Evolutionary conservation across 306 rosid species (phyloP), one percentile per base, ranked within the genome.

Genomic region (Glycine soja): DNA sequence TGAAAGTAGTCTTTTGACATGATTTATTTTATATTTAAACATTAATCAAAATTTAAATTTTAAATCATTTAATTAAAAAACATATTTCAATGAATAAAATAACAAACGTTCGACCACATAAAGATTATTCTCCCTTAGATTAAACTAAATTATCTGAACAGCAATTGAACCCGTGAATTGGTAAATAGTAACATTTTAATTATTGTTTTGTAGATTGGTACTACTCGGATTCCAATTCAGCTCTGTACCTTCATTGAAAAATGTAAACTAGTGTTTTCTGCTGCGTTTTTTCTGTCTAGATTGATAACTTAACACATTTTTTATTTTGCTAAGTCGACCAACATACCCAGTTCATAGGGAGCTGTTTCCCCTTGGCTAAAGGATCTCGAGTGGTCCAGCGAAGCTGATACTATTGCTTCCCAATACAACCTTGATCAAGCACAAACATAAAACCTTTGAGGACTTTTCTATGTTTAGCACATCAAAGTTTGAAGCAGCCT

Each of bases 341-440:
- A 91, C 90, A 91, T 92, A 75, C 95, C 70, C 86, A n/a, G 70
- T 48, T 36, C 85, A 59, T 76, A 6, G 84, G 89, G 80, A 80
- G 61, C 54, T 82, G 84, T 69, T 79, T 48, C 30, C 53, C 71
- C 72, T 24, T 30, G 10, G 8, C 51, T 24, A 24, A 24, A 24
- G 30, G 30, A 24, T 2, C 30, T n/a, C 3, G 10, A 13, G 59
- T 74, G 40, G 45, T 15, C 76, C 80, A 38, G 0, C 43, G 43
- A 38, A 48, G 61, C 46, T 18, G 48, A 56, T 56, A 9, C 61
- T 38, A 46, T 36, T 63, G 51, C 42, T 40, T 40, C 10, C 52
- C 66, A 61, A 19, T 62, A 40, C 38, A 67, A 7, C 38, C 12
- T 71, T 71, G 8, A 42, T 69, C 12, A 45, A 56, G 24, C 74